phyloP scores from a whole-genome alignment of 2,329 filamentous ascomycete genomes.

The Metarhizium humberi region DNA sequence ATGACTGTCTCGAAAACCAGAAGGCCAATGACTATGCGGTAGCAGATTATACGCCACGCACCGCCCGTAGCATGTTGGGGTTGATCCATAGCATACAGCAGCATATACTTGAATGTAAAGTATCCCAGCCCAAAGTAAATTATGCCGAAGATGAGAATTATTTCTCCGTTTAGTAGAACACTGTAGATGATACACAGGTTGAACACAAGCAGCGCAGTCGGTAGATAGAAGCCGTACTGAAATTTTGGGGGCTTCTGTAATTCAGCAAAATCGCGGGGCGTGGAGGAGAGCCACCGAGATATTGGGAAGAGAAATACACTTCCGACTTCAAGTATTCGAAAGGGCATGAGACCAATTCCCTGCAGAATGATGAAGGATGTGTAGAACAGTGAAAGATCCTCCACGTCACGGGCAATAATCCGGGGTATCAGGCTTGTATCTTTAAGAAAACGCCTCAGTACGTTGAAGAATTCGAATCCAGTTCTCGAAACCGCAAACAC shows the following conservation, averaged over 20 bases:
- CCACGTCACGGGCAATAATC: constrained; percentile 66
- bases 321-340: constrained; percentile 84
- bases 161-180: constrained; percentile 68
- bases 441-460: constrained; percentile 64
- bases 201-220: constrained; percentile 84
- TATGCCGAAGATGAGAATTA: constrained; percentile 73
- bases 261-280: constrained; percentile 81
- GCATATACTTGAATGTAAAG: constrained; percentile 93
- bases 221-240: constrained; percentile 92
- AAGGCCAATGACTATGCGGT: constrained; percentile 77
- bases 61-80: constrained; percentile 87
- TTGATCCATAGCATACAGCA: constrained; percentile 97
- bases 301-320: constrained; percentile 78
- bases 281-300: constrained; percentile 67
- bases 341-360: constrained; percentile 85
- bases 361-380: constrained; percentile 91
- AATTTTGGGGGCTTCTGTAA: constrained; percentile 76
- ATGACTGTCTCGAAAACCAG: constrained; percentile 87
- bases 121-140: constrained; percentile 77
- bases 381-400: constrained; percentile 73
- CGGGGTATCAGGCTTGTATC: constrained; percentile 73
- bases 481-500: constrained; percentile 86
- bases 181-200: constrained; percentile 96
- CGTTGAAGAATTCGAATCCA: constrained; percentile 63
- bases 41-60: constrained; percentile 95